Conservation (phyloP, 768 basidiomycete species). For the Boletus edulis region DNA sequence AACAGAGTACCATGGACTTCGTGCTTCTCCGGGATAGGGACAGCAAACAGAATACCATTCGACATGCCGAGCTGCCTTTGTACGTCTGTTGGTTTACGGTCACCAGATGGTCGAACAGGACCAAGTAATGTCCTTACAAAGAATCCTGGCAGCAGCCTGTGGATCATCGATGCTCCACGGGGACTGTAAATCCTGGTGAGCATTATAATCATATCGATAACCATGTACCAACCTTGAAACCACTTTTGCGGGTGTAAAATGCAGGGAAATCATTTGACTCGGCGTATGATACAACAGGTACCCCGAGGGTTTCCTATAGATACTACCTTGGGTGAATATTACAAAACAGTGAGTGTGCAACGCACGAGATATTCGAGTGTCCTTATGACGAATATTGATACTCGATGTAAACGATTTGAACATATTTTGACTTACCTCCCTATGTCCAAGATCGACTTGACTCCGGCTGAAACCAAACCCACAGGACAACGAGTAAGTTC, state of each 20-base stretch:
- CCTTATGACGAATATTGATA: slow-evolving; percentile 35
- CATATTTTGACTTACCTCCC: slow-evolving; percentile 46
- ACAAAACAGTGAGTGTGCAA: background rate
- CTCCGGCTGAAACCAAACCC: slow-evolving; percentile 88
- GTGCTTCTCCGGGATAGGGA: slow-evolving; percentile 82
- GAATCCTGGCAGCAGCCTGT: slow-evolving; percentile 63
- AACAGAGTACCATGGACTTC: slow-evolving; percentile 64
- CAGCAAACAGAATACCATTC: slow-evolving; percentile 80
- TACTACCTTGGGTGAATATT: background rate
- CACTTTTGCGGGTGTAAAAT: slow-evolving; percentile 85
- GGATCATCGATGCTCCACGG: slow-evolving; percentile 76
- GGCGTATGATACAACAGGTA: slow-evolving; percentile 83
- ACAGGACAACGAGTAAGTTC: slow-evolving; percentile 89
- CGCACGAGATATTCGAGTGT: slow-evolving; percentile 78
- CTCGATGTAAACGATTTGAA: background rate
- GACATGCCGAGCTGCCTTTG: slow-evolving; percentile 69
- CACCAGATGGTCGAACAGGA: background rate
- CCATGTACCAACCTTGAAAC: slow-evolving; percentile 51
- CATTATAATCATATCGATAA: background rate
- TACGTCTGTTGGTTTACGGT: slow-evolving; percentile 45
- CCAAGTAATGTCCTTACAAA: slow-evolving; percentile 51
- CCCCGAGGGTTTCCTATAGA: slow-evolving; percentile 87
- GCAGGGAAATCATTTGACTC: slow-evolving; percentile 85
- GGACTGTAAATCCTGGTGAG: slow-evolving; percentile 44
- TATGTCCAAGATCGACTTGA: slow-evolving; percentile 95